Percentiles rank a stretch among this genome's conserved stretches.
phyloP scores from a whole-genome alignment of 306 rosid genomes.

The Lithocarpus polystachyus region DNA sequence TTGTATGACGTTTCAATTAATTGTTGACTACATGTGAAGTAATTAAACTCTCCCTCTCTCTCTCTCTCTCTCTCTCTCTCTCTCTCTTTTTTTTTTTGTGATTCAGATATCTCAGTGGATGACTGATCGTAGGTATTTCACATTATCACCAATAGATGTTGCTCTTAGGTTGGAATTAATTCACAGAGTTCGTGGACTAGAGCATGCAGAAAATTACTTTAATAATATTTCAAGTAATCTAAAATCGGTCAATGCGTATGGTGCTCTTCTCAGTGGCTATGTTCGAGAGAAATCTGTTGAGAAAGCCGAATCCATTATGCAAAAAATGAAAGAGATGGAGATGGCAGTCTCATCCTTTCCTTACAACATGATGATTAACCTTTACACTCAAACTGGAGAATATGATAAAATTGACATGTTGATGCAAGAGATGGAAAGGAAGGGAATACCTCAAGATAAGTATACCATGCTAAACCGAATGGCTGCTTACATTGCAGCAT shows the following conservation, averaged over 20 bases:
- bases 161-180: conserved; percentile 31
- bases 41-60: too few species aligned
- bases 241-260: conserved; percentile 13
- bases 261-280: conserved; percentile 32
- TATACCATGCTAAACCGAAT: conserved; percentile 33
- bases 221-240: conserved; percentile 22
- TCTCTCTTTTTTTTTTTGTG: neutral
- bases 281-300: conserved; percentile 25
- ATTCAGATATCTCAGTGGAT: conserved; percentile 38
- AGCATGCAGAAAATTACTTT: conserved; percentile 34
- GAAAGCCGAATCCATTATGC: conserved; percentile 31
- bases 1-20: too few species aligned
- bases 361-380: conserved; percentile 36
- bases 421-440: conserved; percentile 34
- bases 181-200: conserved; percentile 31
- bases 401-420: conserved; percentile 28
- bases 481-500: conserved; percentile 28
- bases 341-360: conserved; percentile 22
- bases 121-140: conserved; percentile 31
- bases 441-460: conserved; percentile 29
- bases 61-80: too few species aligned
- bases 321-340: conserved; percentile 29
- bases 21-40: too few species aligned
- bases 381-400: conserved; percentile 32
- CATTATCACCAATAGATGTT: conserved; percentile 30